Base-by-base conservation (phyloP, 2,329 filamentous ascomycete species). In the Pleoardoris graminearum region DNA sequence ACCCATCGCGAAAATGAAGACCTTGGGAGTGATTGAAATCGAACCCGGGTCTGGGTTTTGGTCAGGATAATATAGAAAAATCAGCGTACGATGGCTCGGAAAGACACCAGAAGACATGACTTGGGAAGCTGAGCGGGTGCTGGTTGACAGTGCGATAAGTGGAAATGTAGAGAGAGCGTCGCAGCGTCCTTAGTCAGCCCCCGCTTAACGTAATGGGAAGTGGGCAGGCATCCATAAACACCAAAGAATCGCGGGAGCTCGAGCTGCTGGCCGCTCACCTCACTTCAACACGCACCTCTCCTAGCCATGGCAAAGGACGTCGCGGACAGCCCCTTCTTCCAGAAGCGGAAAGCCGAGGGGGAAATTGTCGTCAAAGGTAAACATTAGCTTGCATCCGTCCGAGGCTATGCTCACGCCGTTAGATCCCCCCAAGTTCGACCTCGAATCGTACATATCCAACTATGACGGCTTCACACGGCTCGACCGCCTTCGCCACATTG, bases 371-470 rank as follows among this genome's bases (percentile, higher is more conserved):
- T 73, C 46, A 71, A 66, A 59, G 72, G 72, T 70, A 58, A 46
- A 10, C 35, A 30, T 19, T 32, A 17, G 5, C 30, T 10, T n/a
- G n/a, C 25, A 27, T 30, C 21, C 23, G 7, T 35, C 8, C 19
- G 12, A 27, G 46, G 27, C n/a, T 25, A 25, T 37, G 51, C 66
- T 68, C 52, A 72, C 50, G 33, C 36, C 21, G 25, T 14, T 53
- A 93, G 90, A 91, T 42, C 75, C 83, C 6, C 92, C 93, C 8
- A 96, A 93, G 69, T 87, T 97, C 62, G 94, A 97, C 66, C 82
- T 99, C 36, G 91, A 97, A 55, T 84, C 88, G 32, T 97, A 97
- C 74, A 88, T 96, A 44, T 82, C 87, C 60, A 96, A 97, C 69
- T 99, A 97, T 75, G 82, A 80, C 70, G 91, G 91, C 55, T 83